phyloP scores from a whole-genome alignment of 495 filamentous ascomycete genomes.

The Sordaria brevicollis region DNA sequence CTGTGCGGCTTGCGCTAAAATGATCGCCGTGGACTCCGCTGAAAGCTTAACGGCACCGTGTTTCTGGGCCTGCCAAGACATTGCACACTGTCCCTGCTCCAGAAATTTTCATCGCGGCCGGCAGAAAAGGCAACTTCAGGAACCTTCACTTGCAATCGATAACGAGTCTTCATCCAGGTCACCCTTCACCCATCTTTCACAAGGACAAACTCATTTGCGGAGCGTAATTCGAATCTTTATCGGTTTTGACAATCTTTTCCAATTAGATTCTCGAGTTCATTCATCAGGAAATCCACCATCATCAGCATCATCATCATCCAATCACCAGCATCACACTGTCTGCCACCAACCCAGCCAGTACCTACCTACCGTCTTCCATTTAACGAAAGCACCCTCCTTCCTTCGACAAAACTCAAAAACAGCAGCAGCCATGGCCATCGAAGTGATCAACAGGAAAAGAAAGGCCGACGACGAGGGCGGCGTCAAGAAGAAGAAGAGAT shows the following conservation, averaged over 20 bases:
- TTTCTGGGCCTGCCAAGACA: not conserved
- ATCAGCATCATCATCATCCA: not conserved
- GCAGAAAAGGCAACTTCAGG: not conserved
- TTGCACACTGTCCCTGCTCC: not conserved
- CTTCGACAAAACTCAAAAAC: not conserved
- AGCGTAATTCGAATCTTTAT: not conserved
- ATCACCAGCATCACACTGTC: not conserved
- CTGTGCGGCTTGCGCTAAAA: not conserved
- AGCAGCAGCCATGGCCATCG: slow-evolving; percentile 4
- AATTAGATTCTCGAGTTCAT: not conserved
- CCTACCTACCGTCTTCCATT: no score
- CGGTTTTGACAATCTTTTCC: not conserved
- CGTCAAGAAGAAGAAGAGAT: slow-evolving; percentile 41
- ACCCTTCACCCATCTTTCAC: not conserved
- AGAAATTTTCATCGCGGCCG: not conserved
- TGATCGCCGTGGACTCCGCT: not conserved
- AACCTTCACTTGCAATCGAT: not conserved
- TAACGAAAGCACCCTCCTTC: not conserved
- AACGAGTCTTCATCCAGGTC: not conserved
- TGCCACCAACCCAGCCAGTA: not conserved
- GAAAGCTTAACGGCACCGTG: not conserved
- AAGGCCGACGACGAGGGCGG: slow-evolving; percentile 21
- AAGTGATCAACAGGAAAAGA: slow-evolving; percentile 28
- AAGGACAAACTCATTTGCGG: not conserved
- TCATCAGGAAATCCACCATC: not conserved